Evolutionary conservation across 2,329 filamentous ascomycete species (phyloP), one percentile per base, ranked within the genome.

Genomic region (Neonectria punicea): DNA sequence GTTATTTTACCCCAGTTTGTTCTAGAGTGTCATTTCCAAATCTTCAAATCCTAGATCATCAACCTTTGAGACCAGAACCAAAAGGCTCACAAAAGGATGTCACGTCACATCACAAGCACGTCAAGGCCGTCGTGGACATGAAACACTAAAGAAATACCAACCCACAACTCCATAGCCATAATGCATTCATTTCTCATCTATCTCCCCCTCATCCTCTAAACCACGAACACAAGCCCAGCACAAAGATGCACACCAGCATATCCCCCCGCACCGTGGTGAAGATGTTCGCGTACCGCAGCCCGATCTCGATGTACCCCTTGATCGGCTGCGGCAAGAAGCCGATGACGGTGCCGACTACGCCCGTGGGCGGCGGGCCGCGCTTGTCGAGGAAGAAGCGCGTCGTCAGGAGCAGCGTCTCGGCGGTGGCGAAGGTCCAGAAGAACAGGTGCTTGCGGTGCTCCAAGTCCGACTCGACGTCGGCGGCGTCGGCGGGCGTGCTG

Each of bases 351-450:
- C 89, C 89, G 66, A 93, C 71, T 62, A 92, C 85, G 3, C 91
- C 91, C 28, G 82, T 79, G 3, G 86, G 87, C 65, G 87, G 86
- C 50, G 86, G 76, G 43, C 81, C 78, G 25, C 86, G 86, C 70
- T 87, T 88, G 72, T 93, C 91, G 56, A 93, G 75, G 70, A 93
- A 89, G 76, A 91, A 92, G 25, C 92, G 84, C 32, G 87, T 89
- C 1, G 89, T 91, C 68, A 95, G 87, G 67, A 95, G 82, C 58
- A 93, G 76, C 11, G 93, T 85, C 80, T 96, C 92, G 34, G 88
- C 90, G 0, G 92, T 93, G 6, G 92, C 90, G 76, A 95, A 96
- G n/a, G 92, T 85, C 82, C 90, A 93, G 79, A 95, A 94, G 79
- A 94, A 90, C 22, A 80, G 56, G 51, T 67, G 73, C 68, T 75